Evolutionary conservation across 257 asterid species (phyloP).

Genomic region (Solanum commersonii): DNA sequence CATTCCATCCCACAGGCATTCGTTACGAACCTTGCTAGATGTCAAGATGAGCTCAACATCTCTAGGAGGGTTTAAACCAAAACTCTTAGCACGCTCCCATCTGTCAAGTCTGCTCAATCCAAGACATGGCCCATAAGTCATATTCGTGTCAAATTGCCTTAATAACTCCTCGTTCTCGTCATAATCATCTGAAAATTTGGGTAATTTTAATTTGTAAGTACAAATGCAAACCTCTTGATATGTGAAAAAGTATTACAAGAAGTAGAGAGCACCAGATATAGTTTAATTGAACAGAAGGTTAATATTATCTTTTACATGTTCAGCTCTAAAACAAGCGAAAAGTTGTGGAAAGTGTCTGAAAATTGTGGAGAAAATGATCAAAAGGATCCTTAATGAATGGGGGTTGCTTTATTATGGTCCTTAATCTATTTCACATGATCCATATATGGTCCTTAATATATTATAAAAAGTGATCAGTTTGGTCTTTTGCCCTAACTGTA

Average conservation of each 20-base stretch:
- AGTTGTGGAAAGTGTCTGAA: too few relatives aligned
- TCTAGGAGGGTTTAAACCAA: constrained; percentile 17
- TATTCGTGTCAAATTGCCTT: constrained; percentile 20
- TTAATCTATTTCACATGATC: too few relatives aligned
- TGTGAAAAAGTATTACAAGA: not conserved
- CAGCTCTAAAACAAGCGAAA: too few relatives aligned
- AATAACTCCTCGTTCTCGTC: constrained; percentile 4
- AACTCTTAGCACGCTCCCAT: constrained; percentile 15
- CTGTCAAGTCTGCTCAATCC: constrained; percentile 18
- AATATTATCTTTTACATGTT: not conserved
- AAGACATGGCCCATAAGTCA: constrained; percentile 15
- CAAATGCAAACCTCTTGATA: not conserved
- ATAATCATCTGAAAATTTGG: not conserved
- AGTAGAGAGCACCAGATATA: not conserved
- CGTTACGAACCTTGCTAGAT: not conserved
- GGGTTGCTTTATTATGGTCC: too few relatives aligned
- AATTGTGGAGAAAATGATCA: too few relatives aligned
- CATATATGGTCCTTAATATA: too few relatives aligned
- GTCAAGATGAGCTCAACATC: not conserved
- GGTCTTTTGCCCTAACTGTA: too few relatives aligned
- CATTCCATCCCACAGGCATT: constrained; percentile 3
- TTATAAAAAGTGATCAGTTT: too few relatives aligned
- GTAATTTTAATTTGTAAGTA: not conserved
- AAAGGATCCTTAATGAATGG: too few relatives aligned
- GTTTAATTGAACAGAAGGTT: not conserved